Evolutionary conservation across 495 filamentous ascomycete genomes (phyloP), one percentile per base, ranked within the genome.

Genomic region (Daldinia childiae): DNA sequence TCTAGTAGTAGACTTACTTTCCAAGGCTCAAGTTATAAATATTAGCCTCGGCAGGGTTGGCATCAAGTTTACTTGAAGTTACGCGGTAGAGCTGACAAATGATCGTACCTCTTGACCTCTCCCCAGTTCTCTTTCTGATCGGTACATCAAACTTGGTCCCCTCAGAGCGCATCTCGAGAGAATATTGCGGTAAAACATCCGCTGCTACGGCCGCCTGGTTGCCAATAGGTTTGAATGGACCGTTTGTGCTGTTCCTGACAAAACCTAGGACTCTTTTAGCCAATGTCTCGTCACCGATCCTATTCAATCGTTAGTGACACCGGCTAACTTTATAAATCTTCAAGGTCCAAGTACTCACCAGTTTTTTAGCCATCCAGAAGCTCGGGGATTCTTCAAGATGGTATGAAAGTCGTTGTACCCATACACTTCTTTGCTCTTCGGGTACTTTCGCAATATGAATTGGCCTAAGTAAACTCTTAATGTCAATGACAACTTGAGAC

Each of bases 381-480:
- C 79, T 19, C 77, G 74, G 2, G 71, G 65, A 29, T 77, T 61
- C 45, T 66, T 69, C 58, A 88, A 55, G 76, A 89, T 84, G 4
- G 73, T 70, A 34, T 74, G 62, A 32, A 92, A 88, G 9, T 90
- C 82, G 6, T 81, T 73, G 41, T 87, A 83, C 0, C 73, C 73
- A 58, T 86, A 85, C 7, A 73, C 67, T 0, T 43, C 7, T 34
- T 79, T 78, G 12, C 67, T 78, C 21, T 79, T 77, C 12, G 77
- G 77, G 39, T 84, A 90, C 14, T 77, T 68, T 8, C 78, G 76
- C 14, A 92, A 77, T 7, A 83, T 68, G 29, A 88, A 81, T 0
- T 80, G 78, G 0, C 90, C 90, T 48, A 92, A 84, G 34, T 84
- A 80, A 3, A 90, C 81, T 21, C 86, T 82, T 84, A 92, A 82